Evolutionary conservation across 306 rosid species (phyloP), one percentile per base, ranked within the genome.

Genomic region (Adenanthera pavonina): DNA sequence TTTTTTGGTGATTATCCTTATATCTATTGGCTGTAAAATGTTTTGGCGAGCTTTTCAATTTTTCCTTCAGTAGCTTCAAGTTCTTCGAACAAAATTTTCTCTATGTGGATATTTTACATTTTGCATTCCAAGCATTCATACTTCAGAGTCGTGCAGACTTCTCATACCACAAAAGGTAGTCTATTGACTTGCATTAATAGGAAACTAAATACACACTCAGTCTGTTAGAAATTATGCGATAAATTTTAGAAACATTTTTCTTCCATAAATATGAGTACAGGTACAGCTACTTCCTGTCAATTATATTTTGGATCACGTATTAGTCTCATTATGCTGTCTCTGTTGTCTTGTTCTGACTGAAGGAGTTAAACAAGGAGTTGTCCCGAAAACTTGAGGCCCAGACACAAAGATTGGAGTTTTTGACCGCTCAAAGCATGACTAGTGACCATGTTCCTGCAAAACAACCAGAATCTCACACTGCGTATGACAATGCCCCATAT

Each of bases 371-470:
- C 89, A 88, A 87, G 80, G 99, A 93, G 78, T 73, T 96, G 82
- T 88, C 98, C 8, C 84, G 85, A 68, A 93, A 96, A 77, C 97
- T 96, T 48, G 98, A 96, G 87, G 77, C 87, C 80, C 99, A 93
- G 89, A 95, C 99, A 49, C 99, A 93, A 84, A 92, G 98, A 90
- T 80, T 96, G 85, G 99, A 96, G 90, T 91, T 96, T 79, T 88
- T 93, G 92, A 91, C 97, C 67, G 86, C 99, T 81, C 97, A 85
- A 91, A 92, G 88, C 74, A 93, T 96, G 98, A 92, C 89, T 44
- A 84, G 74, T 47, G 97, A 79, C 80, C 85, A 84, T 79, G 79
- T 84, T 85, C 82, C 89, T 12, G 79, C 84, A 8, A 86, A 88
- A 77, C 95, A 84, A 79, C 91, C 88, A 52, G 91, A 86, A 78